phyloP scores from a whole-genome alignment of 306 rosid species.

The Dryas alaskensis region DNA sequence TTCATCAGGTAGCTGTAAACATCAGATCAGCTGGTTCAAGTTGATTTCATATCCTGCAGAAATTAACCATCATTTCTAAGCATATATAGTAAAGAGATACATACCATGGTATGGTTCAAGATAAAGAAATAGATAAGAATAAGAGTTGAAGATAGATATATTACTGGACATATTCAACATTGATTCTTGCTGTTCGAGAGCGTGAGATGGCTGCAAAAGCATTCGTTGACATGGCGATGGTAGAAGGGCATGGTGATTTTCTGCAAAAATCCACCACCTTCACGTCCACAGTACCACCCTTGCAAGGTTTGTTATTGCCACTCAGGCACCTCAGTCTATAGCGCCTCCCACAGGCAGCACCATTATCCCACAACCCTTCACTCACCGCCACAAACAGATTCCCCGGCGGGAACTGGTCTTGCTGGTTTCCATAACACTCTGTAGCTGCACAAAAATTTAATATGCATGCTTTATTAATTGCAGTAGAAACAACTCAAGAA shows the following conservation, averaged over 20 bases:
- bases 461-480: not conserved
- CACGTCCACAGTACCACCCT: conserved; percentile 48
- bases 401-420: conserved; percentile 10
- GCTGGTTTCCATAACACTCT: conserved; percentile 12
- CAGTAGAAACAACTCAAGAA: too few relatives aligned
- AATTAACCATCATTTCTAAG: not conserved
- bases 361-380: conserved; percentile 78
- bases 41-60: conserved; percentile 3
- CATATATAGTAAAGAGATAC: not conserved
- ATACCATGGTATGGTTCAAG: not conserved
- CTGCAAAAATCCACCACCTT: conserved; percentile 60
- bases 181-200: conserved; percentile 38
- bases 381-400: conserved; percentile 47
- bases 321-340: conserved; percentile 66
- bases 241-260: conserved; percentile 40
- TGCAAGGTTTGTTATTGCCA: conserved; percentile 63
- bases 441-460: conserved; percentile 40
- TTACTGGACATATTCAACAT: conserved; percentile 61
- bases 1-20: not conserved
- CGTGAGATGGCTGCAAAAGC: conserved; percentile 59
- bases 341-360: conserved; percentile 73
- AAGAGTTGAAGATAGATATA: not conserved
- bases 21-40: not conserved
- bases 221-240: conserved; percentile 45
- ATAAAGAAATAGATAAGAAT: not conserved